A percentile compares a stretch with the other conserved stretches of the same genome.
Evolutionary conservation across 1,139 yeast species (phyloP).

Genomic region (Saccharomyces hybrid): DNA sequence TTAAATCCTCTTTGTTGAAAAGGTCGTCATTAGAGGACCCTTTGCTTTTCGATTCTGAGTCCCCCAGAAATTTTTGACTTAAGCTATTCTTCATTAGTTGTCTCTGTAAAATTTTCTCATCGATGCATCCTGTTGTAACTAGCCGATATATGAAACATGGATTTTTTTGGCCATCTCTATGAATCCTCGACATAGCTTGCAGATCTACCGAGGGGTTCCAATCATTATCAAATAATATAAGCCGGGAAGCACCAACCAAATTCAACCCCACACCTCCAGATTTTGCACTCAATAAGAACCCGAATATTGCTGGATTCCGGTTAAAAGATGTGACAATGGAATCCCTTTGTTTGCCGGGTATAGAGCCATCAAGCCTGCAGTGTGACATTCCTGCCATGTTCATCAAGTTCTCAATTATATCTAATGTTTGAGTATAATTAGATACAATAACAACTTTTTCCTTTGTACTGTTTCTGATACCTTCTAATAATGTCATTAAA

Average conservation of each 20-base stretch:
- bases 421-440: constrained; percentile 82
- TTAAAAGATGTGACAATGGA: constrained; percentile 66
- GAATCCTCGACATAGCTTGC: constrained; percentile 95
- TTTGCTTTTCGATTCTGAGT: constrained; percentile 27
- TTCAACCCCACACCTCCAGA: constrained; percentile 95
- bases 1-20: constrained; percentile 58
- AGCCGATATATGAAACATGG: constrained; percentile 80
- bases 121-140: constrained; percentile 83
- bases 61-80: constrained; percentile 69
- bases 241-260: constrained; percentile 80
- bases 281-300: constrained; percentile 76
- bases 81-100: constrained; percentile 78
- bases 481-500: constrained; percentile 46
- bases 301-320: constrained; percentile 42
- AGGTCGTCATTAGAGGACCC: constrained; percentile 41
- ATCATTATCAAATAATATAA: constrained; percentile 79
- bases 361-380: constrained; percentile 76
- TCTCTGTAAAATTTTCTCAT: constrained; percentile 88
- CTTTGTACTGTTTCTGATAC: constrained; percentile 37
- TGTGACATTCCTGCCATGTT: constrained; percentile 44
- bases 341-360: constrained; percentile 59
- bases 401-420: constrained; percentile 57
- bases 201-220: constrained; percentile 93
- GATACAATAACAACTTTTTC: constrained; percentile 77
- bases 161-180: constrained; percentile 80